Evolutionary conservation across 148 eudicot genomes (phyloP).

Genomic region (Amaranthus hypochondriacus): DNA sequence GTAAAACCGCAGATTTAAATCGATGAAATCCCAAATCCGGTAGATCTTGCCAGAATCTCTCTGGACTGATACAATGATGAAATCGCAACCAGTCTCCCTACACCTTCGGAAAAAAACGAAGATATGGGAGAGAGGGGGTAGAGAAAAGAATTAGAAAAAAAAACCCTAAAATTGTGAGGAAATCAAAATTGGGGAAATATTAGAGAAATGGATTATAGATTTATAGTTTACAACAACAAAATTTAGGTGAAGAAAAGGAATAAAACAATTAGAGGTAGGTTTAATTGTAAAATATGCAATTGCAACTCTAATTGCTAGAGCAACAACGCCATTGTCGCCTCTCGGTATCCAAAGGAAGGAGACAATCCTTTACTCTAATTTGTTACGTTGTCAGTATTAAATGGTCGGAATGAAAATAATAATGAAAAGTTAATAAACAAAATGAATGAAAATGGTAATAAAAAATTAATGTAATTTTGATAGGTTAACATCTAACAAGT

Average conservation of each 20-base stretch:
- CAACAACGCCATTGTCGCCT: no score
- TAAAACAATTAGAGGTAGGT: not conserved
- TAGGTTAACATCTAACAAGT: no score
- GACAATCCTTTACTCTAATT: no score
- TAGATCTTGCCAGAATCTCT: not conserved
- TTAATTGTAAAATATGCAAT: not conserved
- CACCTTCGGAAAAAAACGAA: not conserved
- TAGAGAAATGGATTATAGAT: not conserved
- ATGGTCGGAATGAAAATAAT: no score
- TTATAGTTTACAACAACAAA: not conserved
- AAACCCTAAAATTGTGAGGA: not conserved
- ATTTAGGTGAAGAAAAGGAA: not conserved
- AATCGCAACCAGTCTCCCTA: conserved; percentile 8
- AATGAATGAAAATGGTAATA: no score
- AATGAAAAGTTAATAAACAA: no score
- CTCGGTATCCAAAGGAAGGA: no score
- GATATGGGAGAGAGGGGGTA: conserved; percentile 8
- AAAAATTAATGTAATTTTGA: no score
- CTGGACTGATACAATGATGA: conserved; percentile 5
- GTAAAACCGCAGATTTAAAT: not conserved
- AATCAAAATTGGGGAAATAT: not conserved
- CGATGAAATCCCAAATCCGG: not conserved
- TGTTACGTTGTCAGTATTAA: no score
- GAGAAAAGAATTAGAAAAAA: not conserved
- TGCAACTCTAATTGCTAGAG: no score